phyloP scores from a whole-genome alignment of 495 filamentous ascomycete species.

The Neurospora sp. region DNA sequence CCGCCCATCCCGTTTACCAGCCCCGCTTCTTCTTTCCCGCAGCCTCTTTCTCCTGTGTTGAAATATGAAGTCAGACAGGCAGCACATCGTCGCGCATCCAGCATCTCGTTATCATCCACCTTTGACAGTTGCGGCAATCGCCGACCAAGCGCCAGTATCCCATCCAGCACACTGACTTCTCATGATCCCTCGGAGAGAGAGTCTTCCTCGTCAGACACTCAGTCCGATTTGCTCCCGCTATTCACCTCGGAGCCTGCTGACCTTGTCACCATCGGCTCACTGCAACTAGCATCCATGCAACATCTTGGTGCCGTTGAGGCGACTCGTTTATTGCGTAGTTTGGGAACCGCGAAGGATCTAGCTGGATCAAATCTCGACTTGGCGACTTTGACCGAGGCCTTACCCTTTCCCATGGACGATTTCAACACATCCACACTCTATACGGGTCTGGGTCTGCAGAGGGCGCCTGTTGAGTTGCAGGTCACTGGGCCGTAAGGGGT shows the following conservation, averaged over 20 bases:
- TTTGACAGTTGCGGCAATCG: constrained; percentile 2
- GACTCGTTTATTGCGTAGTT: constrained; percentile 7
- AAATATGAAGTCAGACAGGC: constrained; percentile 2
- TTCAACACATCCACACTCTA: constrained; percentile 1
- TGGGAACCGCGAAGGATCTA: constrained; percentile 2
- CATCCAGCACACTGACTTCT: not conserved
- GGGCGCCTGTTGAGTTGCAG: not conserved
- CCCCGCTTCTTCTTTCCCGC: not conserved
- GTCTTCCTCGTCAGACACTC: not conserved
- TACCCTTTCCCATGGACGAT: constrained; percentile 3
- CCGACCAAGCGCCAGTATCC: not conserved
- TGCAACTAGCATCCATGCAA: constrained; percentile 19
- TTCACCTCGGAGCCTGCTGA: constrained; percentile 16
- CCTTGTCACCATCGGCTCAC: constrained; percentile 19
- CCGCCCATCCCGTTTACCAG: not conserved
- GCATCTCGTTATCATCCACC: not conserved
- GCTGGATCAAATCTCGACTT: not conserved
- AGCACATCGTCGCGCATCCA: constrained; percentile 3
- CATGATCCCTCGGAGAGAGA: not conserved
- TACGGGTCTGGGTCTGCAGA: constrained; percentile 7
- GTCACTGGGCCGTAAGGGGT: not conserved
- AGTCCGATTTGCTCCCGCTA: constrained; percentile 6
- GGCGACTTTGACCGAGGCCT: not conserved
- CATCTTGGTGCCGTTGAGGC: constrained; percentile 15
- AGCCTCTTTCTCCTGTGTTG: constrained; percentile 6